Base-by-base conservation (phyloP, 257 asterid species). In the Parsonsia alboflavescens region DNA sequence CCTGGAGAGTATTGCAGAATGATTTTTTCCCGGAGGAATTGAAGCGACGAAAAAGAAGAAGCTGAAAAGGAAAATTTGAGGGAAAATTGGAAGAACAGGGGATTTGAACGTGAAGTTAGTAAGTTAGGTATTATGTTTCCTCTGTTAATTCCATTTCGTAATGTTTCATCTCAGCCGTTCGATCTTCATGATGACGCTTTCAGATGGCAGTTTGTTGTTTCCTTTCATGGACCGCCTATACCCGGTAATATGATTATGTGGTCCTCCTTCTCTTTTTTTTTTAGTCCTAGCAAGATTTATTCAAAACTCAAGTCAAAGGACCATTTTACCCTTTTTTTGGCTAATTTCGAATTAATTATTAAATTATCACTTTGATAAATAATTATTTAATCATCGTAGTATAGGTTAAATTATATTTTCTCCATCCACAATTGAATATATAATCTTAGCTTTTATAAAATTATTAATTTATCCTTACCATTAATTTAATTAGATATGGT, bases 161-260 rank as follows among this genome's bases (percentile, higher is more conserved):
- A 33, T 33, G 42, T 63, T 41, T 8, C 46, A 63, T 63, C 22
- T 33, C 22, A 63, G n/a, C 68, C 68, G 68, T 63, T 33, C 1
- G 68, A 63, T 36, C 4, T 1, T 16, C 45, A 7, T 17, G 68
- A 33, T 63, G 46, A 36, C 68, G 68, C 13, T 16, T 63, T 36
- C 41, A 10, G 65, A 24, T 58, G 26, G 39, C 68, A 63, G 68
- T 33, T 63, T 30, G 22, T 62, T 30, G 42, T 61, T 62, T 15
- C 22, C 22, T n/a, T 15, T 6, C 48, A 1, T 33, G 46, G 9
- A 63, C 68, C 45, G 68, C 11, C 68, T 30, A 33, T 63, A 63
- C 13, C 68, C 68, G 68, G 68, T 63, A 6, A 33, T 63, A 13
- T 30, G 68, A n/a, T n/a, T n/a, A n/a, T 62, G 68, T 44, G n/a